A percentile compares a stretch with the other conserved stretches of the same genome.
These are phyloP conservation scores for Millerago galiae DNA, from an alignment of 805 yeast genomes.

Conservation along the genomic window DNA sequence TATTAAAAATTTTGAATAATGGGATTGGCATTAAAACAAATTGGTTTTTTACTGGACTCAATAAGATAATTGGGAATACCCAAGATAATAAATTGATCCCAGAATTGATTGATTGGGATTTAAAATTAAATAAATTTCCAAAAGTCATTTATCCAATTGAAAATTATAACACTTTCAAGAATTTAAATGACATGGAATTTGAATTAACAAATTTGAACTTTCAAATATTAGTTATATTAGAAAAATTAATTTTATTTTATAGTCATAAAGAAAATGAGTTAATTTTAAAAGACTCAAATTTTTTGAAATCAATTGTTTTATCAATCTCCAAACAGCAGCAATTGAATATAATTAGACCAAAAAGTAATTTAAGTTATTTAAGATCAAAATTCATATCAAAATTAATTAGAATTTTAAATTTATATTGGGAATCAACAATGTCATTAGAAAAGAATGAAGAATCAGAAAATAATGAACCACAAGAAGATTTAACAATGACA, in stretches of 20 bases:
- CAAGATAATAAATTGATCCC: constrained; percentile 26
- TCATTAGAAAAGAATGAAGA: neutral
- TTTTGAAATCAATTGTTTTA: constrained; percentile 18
- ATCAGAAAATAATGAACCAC: neutral
- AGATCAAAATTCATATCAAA: constrained; percentile 17
- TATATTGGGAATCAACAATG: constrained; percentile 21
- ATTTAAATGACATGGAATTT: constrained; percentile 33
- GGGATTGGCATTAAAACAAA: constrained; percentile 33
- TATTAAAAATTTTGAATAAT: constrained; percentile 33
- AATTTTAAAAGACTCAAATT: constrained; percentile 15
- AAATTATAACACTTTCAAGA: constrained; percentile 9
- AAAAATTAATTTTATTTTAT: constrained; percentile 27
- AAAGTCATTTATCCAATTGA: constrained; percentile 13
- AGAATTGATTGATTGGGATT: constrained; percentile 30
- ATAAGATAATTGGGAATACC: constrained; percentile 47
- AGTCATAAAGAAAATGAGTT: constrained; percentile 14
- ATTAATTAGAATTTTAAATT: constrained; percentile 14
- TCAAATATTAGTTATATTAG: constrained; percentile 43
- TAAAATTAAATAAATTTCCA: constrained; percentile 7
- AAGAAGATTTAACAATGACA: constrained; percentile 7
- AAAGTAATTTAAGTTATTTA: constrained; percentile 18
- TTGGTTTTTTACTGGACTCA: constrained; percentile 47
- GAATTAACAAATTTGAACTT: constrained; percentile 38
- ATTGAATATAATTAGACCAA: constrained; percentile 21
- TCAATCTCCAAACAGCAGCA: constrained; percentile 29